Percentiles rank a stretch among this genome's conserved stretches.
phyloP scores from a whole-genome alignment of 2,329 filamentous ascomycete species.

The Nemania diffusa region DNA sequence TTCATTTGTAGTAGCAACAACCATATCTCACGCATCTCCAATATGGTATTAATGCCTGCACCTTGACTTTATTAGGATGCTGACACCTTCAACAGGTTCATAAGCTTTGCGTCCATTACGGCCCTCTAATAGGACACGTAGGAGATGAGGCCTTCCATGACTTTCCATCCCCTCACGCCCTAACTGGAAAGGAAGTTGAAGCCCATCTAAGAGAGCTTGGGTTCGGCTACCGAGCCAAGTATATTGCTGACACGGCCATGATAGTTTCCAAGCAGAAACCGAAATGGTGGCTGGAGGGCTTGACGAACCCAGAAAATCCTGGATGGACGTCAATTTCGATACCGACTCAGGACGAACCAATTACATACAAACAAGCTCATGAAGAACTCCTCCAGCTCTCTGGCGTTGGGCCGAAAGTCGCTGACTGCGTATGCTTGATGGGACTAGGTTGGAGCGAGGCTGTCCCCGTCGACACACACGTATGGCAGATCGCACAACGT shows the following conservation, averaged over 20 bases:
- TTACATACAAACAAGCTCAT: constrained; percentile 82
- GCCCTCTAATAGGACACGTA: constrained; percentile 76
- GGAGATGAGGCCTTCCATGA: constrained; percentile 82
- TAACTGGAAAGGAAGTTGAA: constrained; percentile 82
- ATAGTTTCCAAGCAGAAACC: constrained; percentile 76
- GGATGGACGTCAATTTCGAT: constrained; percentile 62
- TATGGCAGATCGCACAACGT: constrained; percentile 97
- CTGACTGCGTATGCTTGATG: constrained; percentile 97
- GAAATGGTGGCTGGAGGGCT: constrained; percentile 76
- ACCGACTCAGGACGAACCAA: constrained; percentile 59
- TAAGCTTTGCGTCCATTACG: constrained; percentile 89
- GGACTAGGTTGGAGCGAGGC: constrained; percentile 95
- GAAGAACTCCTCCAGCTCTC: constrained; percentile 80
- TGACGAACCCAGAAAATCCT: constrained; percentile 81
- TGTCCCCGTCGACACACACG: constrained; percentile 96
- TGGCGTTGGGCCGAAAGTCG: constrained; percentile 95
- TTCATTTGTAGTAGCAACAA: constrained; percentile 99
- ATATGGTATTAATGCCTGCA: constrained; percentile 73
- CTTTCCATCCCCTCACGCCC: constrained; percentile 79
- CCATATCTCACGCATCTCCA: constrained; percentile 92
- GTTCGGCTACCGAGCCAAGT: constrained; percentile 94
- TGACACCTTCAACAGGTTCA: constrained; percentile 66
- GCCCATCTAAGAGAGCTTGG: constrained; percentile 81
- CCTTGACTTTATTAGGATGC: background rate
- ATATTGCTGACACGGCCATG: constrained; percentile 85